Conservation (phyloP, 768 basidiomycete species). For the Leccinum subgranulosum region DNA sequence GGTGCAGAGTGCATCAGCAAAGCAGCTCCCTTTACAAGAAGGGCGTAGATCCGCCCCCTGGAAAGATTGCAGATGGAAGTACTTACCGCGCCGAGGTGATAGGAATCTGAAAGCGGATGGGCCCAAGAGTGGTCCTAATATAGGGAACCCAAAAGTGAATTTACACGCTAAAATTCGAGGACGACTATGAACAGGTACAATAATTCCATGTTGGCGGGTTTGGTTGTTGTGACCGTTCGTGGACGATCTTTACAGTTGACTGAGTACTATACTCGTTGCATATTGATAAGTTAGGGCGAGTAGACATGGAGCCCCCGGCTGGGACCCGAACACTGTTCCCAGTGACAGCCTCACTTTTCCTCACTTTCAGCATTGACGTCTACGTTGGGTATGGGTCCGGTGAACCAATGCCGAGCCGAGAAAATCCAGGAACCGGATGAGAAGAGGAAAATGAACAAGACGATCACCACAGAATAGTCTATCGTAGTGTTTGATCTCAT, state of each 20-base stretch:
- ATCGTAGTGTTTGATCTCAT: not conserved
- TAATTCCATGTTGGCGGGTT: conserved; percentile 58
- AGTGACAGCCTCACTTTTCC: not conserved
- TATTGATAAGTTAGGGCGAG: no score
- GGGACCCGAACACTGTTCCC: conserved; percentile 18
- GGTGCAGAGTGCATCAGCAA: conserved; percentile 57
- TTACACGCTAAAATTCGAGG: conserved; percentile 85
- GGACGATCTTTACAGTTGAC: not conserved
- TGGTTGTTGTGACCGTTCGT: conserved; percentile 53
- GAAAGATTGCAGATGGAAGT: conserved; percentile 49
- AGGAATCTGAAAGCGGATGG: conserved; percentile 11
- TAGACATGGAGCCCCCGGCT: not conserved
- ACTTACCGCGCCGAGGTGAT: conserved; percentile 80
- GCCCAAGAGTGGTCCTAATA: conserved; percentile 6
- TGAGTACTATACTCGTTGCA: not conserved
- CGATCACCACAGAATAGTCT: conserved; percentile 28
- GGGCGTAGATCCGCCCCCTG: conserved; percentile 68
- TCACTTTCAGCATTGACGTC: not conserved
- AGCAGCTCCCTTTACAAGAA: conserved; percentile 65
- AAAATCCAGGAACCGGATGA: conserved; percentile 29
- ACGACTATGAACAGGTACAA: conserved; percentile 83
- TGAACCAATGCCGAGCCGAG: conserved; percentile 34
- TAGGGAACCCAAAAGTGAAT: conserved; percentile 41
- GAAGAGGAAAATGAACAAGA: conserved; percentile 29
- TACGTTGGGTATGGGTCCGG: conserved; percentile 30